These are phyloP conservation scores for Thalassia testudinum DNA, from an alignment of 116 monocot genomes.

Conservation along the genomic window DNA sequence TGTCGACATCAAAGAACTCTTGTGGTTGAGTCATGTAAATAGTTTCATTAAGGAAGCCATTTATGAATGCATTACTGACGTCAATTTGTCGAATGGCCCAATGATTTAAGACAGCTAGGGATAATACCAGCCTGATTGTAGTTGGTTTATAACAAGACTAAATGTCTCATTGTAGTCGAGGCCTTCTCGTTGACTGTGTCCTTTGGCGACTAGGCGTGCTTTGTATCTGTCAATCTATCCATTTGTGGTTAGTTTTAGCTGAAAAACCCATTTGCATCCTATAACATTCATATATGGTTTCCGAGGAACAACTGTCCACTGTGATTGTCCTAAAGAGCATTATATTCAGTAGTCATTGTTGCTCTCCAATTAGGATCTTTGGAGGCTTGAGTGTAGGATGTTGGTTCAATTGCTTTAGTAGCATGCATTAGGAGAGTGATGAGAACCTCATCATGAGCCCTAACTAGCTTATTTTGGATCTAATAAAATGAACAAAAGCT, in stretches of 20 bases:
- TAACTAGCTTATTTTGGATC: too few species aligned
- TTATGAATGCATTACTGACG: not conserved
- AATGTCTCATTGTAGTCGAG: conserved; percentile 2
- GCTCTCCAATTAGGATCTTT: too few species aligned
- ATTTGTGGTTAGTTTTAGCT: not conserved
- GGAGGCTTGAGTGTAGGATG: not conserved
- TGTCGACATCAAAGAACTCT: not conserved
- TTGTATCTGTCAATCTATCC: not conserved
- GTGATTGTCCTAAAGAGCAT: not conserved
- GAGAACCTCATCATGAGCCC: too few species aligned
- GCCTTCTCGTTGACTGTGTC: not conserved
- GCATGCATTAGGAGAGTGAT: not conserved
- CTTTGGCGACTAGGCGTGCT: too few species aligned
- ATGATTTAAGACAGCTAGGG: not conserved
- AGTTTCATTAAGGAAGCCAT: not conserved
- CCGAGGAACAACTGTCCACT: too few species aligned
- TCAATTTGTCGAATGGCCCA: too few species aligned
- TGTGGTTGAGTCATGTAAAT: too few species aligned
- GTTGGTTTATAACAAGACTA: not conserved
- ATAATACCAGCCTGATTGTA: not conserved
- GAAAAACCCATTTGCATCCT: conserved; percentile 1
- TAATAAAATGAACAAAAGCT: too few species aligned
- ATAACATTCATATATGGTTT: too few species aligned
- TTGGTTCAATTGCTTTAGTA: not conserved
- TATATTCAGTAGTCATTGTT: not conserved